phyloP scores from a whole-genome alignment of 495 filamentous ascomycete genomes.

The Hyphodiscus hymeniophilus region DNA sequence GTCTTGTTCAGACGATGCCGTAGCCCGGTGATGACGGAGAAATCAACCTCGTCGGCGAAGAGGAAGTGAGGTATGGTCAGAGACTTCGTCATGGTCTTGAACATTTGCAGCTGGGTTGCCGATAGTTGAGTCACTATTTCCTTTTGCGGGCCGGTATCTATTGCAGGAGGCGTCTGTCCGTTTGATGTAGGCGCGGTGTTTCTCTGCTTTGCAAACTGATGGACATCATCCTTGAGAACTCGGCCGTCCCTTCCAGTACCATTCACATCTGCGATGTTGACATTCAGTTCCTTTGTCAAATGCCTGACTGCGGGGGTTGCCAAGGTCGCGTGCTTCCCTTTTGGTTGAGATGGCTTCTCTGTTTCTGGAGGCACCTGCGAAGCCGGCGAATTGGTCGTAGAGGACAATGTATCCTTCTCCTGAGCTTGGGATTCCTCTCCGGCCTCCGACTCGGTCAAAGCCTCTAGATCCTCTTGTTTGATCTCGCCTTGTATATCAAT shows the following conservation, averaged over 20 bases:
- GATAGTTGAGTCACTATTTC: slow-evolving; percentile 63
- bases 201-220: slow-evolving; percentile 50
- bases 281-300: slow-evolving; percentile 63
- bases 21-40: slow-evolving; percentile 60
- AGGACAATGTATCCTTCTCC: not conserved
- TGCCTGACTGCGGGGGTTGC: slow-evolving; percentile 93
- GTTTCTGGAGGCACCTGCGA: not conserved
- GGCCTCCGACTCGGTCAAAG: slow-evolving; percentile 18
- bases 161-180: slow-evolving; percentile 11
- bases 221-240: slow-evolving; percentile 90
- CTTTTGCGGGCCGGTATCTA: slow-evolving; percentile 37
- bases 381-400: not conserved
- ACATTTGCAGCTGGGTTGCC: slow-evolving; percentile 84
- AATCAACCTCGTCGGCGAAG: slow-evolving; percentile 78
- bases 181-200: slow-evolving; percentile 19
- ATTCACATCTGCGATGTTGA: slow-evolving; percentile 66
- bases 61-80: slow-evolving; percentile 89
- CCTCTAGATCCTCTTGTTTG: slow-evolving; percentile 36
- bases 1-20: slow-evolving; percentile 60
- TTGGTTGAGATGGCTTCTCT: slow-evolving; percentile 10
- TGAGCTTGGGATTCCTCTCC: slow-evolving; percentile 13
- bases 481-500: slow-evolving; percentile 59
- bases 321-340: slow-evolving; percentile 54
- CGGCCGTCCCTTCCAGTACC: slow-evolving; percentile 91
- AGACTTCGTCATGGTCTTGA: slow-evolving; percentile 95